These are phyloP conservation scores for Amoebophrya sp. DNA, from an alignment of 169 alveolate genomes.

Conservation along the genomic window DNA sequence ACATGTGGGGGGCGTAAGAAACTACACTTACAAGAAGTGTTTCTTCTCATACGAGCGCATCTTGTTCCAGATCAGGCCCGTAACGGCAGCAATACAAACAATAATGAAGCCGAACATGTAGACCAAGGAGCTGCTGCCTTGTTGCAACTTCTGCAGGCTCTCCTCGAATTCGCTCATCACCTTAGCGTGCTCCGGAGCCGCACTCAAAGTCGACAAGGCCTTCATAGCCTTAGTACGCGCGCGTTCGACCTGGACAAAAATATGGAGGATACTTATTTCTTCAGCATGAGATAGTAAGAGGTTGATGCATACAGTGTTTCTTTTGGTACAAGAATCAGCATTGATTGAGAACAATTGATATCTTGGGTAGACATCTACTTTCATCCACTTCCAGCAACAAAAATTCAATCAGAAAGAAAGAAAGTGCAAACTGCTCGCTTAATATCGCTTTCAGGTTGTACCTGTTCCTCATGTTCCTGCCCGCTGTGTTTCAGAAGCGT, in stretches of 20 bases:
- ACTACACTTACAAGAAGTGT: background rate
- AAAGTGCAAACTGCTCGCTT: too few species aligned
- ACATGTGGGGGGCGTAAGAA: background rate
- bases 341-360: too few species aligned
- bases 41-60: background rate
- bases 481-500: background rate
- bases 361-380: too few species aligned
- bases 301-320: too few species aligned
- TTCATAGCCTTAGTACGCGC: background rate
- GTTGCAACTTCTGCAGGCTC: background rate
- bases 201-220: background rate
- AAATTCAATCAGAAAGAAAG: too few species aligned
- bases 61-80: background rate
- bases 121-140: background rate
- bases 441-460: too few species aligned
- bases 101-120: background rate
- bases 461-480: background rate
- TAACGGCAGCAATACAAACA: background rate
- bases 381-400: too few species aligned
- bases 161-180: background rate
- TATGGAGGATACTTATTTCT: too few species aligned
- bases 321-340: too few species aligned
- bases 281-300: too few species aligned
- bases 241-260: background rate
- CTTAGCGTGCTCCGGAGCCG: background rate